A percentile compares a stretch with the other conserved stretches of the same genome.
Conservation (phyloP, 495 filamentous ascomycete genomes). For the Penicillium diatomitis region DNA sequence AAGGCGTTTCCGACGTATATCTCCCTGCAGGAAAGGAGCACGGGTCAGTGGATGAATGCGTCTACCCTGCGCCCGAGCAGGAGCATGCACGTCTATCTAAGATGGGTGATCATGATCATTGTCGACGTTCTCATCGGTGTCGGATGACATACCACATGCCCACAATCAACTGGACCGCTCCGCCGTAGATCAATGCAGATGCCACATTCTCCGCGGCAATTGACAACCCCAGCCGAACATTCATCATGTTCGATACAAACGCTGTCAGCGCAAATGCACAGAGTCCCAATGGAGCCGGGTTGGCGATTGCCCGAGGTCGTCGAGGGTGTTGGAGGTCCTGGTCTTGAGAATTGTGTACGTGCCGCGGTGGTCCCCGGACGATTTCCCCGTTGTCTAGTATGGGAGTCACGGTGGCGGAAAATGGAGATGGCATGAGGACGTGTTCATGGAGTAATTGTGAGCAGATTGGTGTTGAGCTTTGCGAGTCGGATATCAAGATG, state of each 20-base stretch:
- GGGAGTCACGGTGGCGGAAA: too few relatives aligned
- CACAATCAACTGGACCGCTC: slow-evolving; percentile 71
- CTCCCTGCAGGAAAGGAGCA: slow-evolving; percentile 49
- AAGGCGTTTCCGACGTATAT: slow-evolving; percentile 90
- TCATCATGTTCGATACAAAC: slow-evolving; percentile 72
- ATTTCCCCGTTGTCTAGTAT: too few relatives aligned
- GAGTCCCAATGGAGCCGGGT: slow-evolving; percentile 68
- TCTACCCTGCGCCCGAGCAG: too few relatives aligned
- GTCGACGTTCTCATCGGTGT: neutral
- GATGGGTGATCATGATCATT: too few relatives aligned
- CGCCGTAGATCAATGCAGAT: slow-evolving; percentile 60
- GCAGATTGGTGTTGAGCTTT: neutral
- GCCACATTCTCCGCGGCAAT: slow-evolving; percentile 54
- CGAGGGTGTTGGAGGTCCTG: neutral
- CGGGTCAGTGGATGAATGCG: neutral
- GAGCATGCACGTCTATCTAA: too few relatives aligned
- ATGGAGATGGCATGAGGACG: neutral
- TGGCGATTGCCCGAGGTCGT: slow-evolving; percentile 54
- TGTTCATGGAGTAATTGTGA: slow-evolving; percentile 4
- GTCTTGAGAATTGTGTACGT: neutral
- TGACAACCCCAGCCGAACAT: slow-evolving; percentile 47
- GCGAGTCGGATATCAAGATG: neutral
- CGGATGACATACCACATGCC: slow-evolving; percentile 74
- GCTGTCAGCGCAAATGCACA: slow-evolving; percentile 79
- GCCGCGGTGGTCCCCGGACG: neutral